Evolutionary conservation across 352 stramenopile species (phyloP).

Genomic region (Phytopythium montanum): DNA sequence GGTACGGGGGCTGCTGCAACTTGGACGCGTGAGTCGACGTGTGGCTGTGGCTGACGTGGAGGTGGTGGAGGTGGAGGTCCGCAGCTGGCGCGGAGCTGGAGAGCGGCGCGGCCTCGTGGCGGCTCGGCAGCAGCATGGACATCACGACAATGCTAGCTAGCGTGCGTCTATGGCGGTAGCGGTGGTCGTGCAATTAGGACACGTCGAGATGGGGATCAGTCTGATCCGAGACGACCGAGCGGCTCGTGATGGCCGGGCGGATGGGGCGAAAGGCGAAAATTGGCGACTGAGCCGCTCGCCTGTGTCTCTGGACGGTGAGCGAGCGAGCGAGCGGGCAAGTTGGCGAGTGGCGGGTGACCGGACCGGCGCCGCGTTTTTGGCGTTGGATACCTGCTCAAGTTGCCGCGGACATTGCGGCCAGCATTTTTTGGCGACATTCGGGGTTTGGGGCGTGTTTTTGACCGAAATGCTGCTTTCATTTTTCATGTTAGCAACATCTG

Average conservation of each 20-base stretch:
- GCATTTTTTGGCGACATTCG: not conserved
- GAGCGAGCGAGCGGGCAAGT: not conserved
- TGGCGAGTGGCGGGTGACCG: not conserved
- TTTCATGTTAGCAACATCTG: not conserved
- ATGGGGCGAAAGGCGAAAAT: not conserved
- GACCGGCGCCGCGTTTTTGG: not conserved
- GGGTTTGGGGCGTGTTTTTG: not conserved
- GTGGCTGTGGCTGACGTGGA: not conserved
- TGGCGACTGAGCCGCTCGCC: not conserved
- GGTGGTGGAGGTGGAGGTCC: not conserved
- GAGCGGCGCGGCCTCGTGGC: not conserved
- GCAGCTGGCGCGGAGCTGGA: no score
- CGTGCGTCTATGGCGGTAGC: not conserved
- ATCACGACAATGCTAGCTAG: no score
- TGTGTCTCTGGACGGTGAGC: not conserved
- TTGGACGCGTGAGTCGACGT: not conserved
- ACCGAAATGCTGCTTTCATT: no score
- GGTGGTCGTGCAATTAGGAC: not conserved
- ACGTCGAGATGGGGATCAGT: not conserved
- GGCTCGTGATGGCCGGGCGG: not conserved
- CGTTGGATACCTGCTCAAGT: not conserved
- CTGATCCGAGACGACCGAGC: not conserved
- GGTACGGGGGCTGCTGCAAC: not conserved
- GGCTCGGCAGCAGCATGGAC: constrained; percentile 5
- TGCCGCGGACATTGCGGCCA: no score